These are phyloP conservation scores for Podila horticola DNA, from an alignment of 192 early-diverging fungal genomes.

Conservation along the genomic window DNA sequence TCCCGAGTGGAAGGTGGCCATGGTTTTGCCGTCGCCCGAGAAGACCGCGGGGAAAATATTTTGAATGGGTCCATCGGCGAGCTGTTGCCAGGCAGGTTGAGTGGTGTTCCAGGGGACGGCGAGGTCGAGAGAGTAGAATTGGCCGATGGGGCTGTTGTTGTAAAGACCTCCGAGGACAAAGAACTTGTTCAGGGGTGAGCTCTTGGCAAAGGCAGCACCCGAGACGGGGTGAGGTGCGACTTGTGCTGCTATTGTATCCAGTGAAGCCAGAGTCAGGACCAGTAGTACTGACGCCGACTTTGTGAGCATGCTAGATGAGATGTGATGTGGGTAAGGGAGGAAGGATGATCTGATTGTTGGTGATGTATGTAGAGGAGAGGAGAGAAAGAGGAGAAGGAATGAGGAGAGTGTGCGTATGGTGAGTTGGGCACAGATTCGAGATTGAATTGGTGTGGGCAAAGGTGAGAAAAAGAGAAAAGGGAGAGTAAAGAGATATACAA, in stretches of 20 bases:
- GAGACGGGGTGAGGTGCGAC: neutral
- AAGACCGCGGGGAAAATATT: constrained; percentile 17
- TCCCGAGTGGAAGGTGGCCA: constrained; percentile 23
- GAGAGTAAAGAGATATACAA: neutral
- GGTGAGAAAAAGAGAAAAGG: neutral
- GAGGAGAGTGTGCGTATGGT: neutral
- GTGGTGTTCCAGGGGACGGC: constrained; percentile 16
- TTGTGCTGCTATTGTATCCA: neutral
- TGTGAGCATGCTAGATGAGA: too few species aligned
- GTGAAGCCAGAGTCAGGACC: too few species aligned
- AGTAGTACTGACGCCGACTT: too few species aligned
- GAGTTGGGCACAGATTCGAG: neutral
- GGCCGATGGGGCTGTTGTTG: neutral
- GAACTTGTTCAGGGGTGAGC: neutral
- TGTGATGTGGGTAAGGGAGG: too few species aligned
- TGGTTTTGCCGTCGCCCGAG: constrained; percentile 27
- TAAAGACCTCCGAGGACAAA: neutral
- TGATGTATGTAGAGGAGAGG: neutral
- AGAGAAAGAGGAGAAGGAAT: neutral
- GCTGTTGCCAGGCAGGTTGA: constrained; percentile 19
- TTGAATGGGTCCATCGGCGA: constrained; percentile 11
- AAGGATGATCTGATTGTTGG: too few species aligned
- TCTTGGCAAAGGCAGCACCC: neutral
- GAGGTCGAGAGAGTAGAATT: constrained; percentile 34
- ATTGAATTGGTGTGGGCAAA: neutral